Conservation (phyloP, 2,329 filamentous ascomycete genomes). For the Gremmenia infestans region DNA sequence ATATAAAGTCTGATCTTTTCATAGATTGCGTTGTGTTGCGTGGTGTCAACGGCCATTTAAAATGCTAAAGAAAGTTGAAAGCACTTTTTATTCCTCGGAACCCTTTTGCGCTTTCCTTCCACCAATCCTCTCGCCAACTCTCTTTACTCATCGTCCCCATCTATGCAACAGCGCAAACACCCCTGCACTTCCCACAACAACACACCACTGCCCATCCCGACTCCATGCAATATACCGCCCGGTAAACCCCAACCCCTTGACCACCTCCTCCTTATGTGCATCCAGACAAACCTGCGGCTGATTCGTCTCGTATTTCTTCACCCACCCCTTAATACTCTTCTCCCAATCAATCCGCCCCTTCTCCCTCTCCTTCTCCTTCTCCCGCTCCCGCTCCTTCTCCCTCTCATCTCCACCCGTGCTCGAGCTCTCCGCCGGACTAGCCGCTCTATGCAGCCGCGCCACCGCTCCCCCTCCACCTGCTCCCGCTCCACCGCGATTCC, state of each 20-base stretch:
- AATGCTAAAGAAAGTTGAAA: no score
- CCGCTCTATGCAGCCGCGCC: conserved; percentile 1
- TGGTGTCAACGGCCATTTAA: no score
- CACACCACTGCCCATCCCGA: conserved; percentile 27
- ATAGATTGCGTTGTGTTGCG: no score
- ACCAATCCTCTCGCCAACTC: not conserved
- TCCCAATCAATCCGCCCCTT: conserved; percentile 15
- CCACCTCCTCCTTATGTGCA: conserved; percentile 23
- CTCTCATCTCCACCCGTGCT: not conserved
- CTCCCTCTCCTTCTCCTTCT: not conserved
- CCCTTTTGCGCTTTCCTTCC: no score
- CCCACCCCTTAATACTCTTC: conserved; percentile 18
- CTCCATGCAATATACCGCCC: conserved; percentile 30
- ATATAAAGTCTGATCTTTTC: not conserved
- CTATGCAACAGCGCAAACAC: conserved; percentile 22
- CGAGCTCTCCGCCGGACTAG: conserved; percentile 4
- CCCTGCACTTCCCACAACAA: conserved; percentile 27
- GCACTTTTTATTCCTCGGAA: no score
- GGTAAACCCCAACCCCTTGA: conserved; percentile 18
- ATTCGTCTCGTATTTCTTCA: conserved; percentile 22
- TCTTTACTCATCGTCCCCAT: conserved; percentile 7
- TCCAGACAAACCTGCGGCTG: conserved; percentile 10
- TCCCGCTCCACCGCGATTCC: conserved; percentile 9
- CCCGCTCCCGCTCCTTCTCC: conserved; percentile 1
- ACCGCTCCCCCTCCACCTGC: not conserved